phyloP scores from a whole-genome alignment of 1,284 basidiomycete genomes.

The Ceratobasidium sp. region DNA sequence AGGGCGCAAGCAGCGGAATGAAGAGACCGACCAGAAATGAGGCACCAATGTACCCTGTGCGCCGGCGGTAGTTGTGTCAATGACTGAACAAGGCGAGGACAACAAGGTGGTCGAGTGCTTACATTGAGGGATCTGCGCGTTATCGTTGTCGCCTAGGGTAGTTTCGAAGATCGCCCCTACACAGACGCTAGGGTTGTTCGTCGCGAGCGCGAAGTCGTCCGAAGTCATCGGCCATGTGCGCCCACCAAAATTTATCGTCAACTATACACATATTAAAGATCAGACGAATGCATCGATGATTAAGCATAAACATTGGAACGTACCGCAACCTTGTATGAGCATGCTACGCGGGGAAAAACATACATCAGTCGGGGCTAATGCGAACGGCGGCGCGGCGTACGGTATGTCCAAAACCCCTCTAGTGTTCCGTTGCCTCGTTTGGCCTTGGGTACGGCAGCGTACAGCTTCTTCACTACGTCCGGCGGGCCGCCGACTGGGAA shows the following conservation, averaged over 20 bases:
- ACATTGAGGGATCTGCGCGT: conserved; percentile 38
- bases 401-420: conserved; percentile 48
- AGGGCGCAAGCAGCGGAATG: neutral
- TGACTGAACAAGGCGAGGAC: neutral
- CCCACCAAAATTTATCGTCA: conserved; percentile 42
- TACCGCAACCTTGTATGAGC: conserved; percentile 38
- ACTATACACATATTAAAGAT: neutral
- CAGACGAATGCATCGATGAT: conserved; percentile 8
- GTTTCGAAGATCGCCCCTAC: conserved; percentile 50
- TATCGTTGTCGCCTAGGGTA: conserved; percentile 17
- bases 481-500: conserved; percentile 46
- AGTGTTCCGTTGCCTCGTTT: conserved; percentile 42
- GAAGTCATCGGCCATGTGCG: conserved; percentile 43
- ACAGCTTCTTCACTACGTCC: conserved; percentile 48
- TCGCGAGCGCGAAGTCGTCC: conserved; percentile 40
- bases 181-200: conserved; percentile 22
- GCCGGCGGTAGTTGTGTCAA: neutral
- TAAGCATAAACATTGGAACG: conserved; percentile 9
- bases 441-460: conserved; percentile 49
- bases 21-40: conserved; percentile 43
- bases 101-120: neutral
- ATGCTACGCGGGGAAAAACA: conserved; percentile 13
- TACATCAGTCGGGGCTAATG: conserved; percentile 1
- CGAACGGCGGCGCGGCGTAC: conserved; percentile 18
- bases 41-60: conserved; percentile 44